A percentile compares a stretch with the other conserved stretches of the same genome.
Conservation (phyloP, 2,329 filamentous ascomycete genomes). For the Pseudopyrenochaeta lycopersici region DNA sequence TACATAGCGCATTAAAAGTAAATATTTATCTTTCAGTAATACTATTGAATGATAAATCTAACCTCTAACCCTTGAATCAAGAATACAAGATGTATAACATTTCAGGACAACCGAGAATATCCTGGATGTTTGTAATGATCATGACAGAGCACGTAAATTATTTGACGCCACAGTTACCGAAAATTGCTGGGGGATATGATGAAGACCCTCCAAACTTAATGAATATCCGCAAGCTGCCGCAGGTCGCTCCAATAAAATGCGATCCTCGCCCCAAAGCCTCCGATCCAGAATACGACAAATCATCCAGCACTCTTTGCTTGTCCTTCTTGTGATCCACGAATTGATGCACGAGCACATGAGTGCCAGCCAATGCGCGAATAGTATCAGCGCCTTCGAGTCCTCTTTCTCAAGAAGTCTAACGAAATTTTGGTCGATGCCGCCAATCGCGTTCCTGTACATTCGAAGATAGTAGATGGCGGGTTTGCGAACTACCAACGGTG, state of each 20-base stretch:
- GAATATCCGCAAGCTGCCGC: conserved; percentile 3
- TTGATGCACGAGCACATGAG: conserved; percentile 9
- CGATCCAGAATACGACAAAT: conserved; percentile 7
- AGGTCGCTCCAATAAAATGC: background rate
- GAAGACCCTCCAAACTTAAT: background rate
- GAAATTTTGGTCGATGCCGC: conserved; percentile 3
- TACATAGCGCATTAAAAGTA: too few species aligned
- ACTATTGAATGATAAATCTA: too few species aligned
- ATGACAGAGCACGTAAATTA: too few species aligned
- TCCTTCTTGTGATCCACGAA: conserved; percentile 13
- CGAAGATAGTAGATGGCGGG: conserved; percentile 1
- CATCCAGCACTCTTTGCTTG: conserved; percentile 10
- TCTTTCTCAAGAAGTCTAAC: conserved; percentile 9
- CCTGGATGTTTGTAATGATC: too few species aligned
- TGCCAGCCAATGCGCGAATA: conserved; percentile 20
- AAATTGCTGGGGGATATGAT: background rate
- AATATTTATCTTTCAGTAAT: too few species aligned
- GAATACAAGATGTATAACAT: too few species aligned
- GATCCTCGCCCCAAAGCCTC: background rate
- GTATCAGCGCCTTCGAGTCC: conserved; percentile 11
- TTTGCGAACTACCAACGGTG: background rate
- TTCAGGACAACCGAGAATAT: too few species aligned
- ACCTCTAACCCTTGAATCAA: too few species aligned
- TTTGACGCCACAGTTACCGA: too few species aligned
- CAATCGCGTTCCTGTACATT: conserved; percentile 8